phyloP scores from a whole-genome alignment of 257 asterid genomes.

The Lantana camara region DNA sequence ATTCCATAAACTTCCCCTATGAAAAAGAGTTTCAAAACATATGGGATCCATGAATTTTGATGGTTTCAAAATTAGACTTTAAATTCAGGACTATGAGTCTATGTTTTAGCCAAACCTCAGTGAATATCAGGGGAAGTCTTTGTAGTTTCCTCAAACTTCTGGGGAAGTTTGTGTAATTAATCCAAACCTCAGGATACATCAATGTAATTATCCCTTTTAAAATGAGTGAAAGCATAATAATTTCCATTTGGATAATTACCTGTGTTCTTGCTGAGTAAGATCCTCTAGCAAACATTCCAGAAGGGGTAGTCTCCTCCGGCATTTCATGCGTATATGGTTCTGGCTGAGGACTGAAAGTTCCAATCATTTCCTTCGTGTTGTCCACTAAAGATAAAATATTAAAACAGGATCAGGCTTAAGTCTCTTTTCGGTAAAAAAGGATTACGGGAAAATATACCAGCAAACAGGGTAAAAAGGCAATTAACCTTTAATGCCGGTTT shows the following conservation, averaged over 20 bases:
- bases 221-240: too few relatives aligned
- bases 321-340: slow-evolving; percentile 86
- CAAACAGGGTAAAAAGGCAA: background rate
- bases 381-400: slow-evolving; percentile 51
- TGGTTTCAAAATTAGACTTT: too few relatives aligned
- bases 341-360: slow-evolving; percentile 94
- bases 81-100: too few relatives aligned
- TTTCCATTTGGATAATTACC: slow-evolving; percentile 50
- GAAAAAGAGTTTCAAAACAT: too few relatives aligned
- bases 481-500: slow-evolving; percentile 78
- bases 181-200: too few relatives aligned
- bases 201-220: too few relatives aligned
- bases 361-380: slow-evolving; percentile 91
- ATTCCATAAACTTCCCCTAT: too few relatives aligned
- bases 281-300: slow-evolving; percentile 94
- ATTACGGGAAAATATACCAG: slow-evolving; percentile 1
- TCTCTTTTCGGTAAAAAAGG: background rate
- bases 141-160: too few relatives aligned
- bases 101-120: too few relatives aligned
- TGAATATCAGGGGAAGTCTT: too few relatives aligned
- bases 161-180: too few relatives aligned
- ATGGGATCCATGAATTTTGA: too few relatives aligned
- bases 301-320: slow-evolving; percentile 95
- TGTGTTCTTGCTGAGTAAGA: slow-evolving; percentile 88
- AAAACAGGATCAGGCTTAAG: slow-evolving; percentile 2